Evolutionary conservation across 2,329 filamentous ascomycete genomes (phyloP).

Genomic region (Dactylonectria macrodidyma): DNA sequence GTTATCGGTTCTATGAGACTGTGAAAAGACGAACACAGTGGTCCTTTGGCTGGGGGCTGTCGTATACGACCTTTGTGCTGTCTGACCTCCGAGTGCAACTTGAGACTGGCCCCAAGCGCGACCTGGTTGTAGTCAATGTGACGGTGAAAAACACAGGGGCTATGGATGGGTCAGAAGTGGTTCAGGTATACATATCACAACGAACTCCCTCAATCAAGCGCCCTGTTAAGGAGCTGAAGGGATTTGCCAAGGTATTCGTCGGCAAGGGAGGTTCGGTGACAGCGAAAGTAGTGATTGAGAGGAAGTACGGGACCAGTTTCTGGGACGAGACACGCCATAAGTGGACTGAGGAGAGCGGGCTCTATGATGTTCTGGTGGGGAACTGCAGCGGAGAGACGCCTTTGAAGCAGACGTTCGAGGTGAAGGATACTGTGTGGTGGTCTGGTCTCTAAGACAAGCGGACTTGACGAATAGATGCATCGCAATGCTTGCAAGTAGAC

Average conservation of each 20-base stretch:
- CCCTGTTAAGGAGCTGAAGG: conserved; percentile 17
- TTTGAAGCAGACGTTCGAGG: neutral
- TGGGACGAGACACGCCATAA: conserved; percentile 14
- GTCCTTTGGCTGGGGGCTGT: conserved; percentile 78
- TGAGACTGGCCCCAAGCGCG: neutral
- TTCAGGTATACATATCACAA: conserved; percentile 22
- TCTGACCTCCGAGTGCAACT: neutral
- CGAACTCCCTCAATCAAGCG: conserved; percentile 16
- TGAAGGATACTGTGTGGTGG: conserved; percentile 1
- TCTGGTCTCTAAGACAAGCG: neutral
- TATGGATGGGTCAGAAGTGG: conserved; percentile 9
- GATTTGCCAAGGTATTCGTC: conserved; percentile 8
- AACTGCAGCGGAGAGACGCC: neutral
- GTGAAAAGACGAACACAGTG: conserved; percentile 64
- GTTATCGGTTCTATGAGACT: conserved; percentile 78
- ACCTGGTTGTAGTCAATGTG: neutral
- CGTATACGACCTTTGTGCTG: conserved; percentile 73
- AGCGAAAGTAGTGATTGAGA: neutral
- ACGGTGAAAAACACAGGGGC: conserved; percentile 9
- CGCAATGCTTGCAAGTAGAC: too few relatives aligned
- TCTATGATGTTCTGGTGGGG: conserved; percentile 10
- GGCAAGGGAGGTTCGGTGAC: neutral
- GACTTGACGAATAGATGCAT: too few relatives aligned
- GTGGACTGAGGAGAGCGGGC: conserved; percentile 12
- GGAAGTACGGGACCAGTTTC: conserved; percentile 14